phyloP scores from a whole-genome alignment of 2,329 filamentous ascomycete species.

The Colletotrichum melonis region DNA sequence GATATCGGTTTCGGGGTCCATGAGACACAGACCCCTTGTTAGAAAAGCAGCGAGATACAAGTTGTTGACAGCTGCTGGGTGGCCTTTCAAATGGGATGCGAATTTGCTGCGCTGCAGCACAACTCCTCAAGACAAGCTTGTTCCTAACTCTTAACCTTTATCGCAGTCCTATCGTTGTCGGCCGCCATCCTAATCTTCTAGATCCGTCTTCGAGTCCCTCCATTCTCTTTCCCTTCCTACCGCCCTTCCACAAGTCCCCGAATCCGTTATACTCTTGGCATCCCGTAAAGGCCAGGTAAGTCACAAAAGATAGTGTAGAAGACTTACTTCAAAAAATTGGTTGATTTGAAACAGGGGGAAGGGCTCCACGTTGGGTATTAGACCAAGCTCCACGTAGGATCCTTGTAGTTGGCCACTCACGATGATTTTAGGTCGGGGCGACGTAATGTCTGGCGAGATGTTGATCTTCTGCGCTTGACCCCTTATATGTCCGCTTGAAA shows the following conservation, averaged over 20 bases:
- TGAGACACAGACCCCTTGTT: background rate
- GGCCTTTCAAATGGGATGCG: background rate
- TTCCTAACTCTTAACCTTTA: background rate
- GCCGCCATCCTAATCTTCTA: background rate
- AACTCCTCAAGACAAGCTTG: background rate
- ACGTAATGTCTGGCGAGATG: background rate
- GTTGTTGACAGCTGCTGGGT: background rate
- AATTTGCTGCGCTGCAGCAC: constrained; percentile 7
- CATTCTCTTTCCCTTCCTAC: background rate
- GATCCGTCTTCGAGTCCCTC: background rate
- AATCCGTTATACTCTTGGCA: background rate
- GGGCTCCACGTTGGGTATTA: background rate
- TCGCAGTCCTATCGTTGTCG: background rate
- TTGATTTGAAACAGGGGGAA: constrained; percentile 15
- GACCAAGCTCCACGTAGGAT: background rate
- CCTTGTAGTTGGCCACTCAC: background rate
- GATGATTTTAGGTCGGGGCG: background rate
- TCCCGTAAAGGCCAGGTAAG: constrained; percentile 3
- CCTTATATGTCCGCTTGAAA: background rate
- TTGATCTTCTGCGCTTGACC: background rate
- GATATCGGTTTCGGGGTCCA: background rate
- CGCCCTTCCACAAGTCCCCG: background rate
- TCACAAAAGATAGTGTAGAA: background rate
- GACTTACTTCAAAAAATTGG: background rate
- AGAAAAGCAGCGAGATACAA: background rate